Percentiles rank a stretch among this genome's conserved stretches.
Evolutionary conservation across 306 rosid genomes (phyloP).

Genomic region (Malus sieversii): DNA sequence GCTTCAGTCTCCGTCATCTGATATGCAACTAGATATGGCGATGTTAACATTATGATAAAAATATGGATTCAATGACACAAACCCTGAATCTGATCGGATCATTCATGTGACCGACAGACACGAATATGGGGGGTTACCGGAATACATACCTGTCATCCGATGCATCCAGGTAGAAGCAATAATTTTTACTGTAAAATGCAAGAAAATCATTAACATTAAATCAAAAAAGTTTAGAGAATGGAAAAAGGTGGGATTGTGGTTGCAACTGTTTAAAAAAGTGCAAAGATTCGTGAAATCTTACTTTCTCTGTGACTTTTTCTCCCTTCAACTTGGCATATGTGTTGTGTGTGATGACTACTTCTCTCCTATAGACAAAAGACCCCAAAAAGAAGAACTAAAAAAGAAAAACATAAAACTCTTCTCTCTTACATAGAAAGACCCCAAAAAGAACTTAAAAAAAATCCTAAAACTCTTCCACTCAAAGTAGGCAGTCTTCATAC

Average conservation of each 20-base stretch:
- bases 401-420: conserved; percentile 44
- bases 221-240: conserved; percentile 14
- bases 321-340: conserved; percentile 56
- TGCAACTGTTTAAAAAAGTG: conserved; percentile 71
- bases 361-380: conserved; percentile 33
- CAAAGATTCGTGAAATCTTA: conserved; percentile 74
- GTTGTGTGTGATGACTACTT: conserved; percentile 45
- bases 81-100: conserved; percentile 27
- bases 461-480: conserved; percentile 49
- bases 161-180: conserved; percentile 17
- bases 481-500: conserved; percentile 64
- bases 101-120: conserved; percentile 37
- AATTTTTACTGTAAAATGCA: conserved; percentile 39
- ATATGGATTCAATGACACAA: conserved; percentile 21
- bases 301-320: conserved; percentile 49
- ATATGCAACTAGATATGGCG: conserved; percentile 48
- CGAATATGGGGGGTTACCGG: conserved; percentile 20
- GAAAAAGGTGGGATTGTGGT: conserved; percentile 43
- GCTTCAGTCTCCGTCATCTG: conserved; percentile 46
- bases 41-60: conserved; percentile 45
- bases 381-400: conserved; percentile 40
- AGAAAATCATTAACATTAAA: conserved; percentile 35
- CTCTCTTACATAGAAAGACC: conserved; percentile 19
- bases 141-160: conserved; percentile 11
- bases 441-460: conserved; percentile 24